phyloP scores from a whole-genome alignment of 202 grass and related monocot genomes.

The Panicum virgatum region DNA sequence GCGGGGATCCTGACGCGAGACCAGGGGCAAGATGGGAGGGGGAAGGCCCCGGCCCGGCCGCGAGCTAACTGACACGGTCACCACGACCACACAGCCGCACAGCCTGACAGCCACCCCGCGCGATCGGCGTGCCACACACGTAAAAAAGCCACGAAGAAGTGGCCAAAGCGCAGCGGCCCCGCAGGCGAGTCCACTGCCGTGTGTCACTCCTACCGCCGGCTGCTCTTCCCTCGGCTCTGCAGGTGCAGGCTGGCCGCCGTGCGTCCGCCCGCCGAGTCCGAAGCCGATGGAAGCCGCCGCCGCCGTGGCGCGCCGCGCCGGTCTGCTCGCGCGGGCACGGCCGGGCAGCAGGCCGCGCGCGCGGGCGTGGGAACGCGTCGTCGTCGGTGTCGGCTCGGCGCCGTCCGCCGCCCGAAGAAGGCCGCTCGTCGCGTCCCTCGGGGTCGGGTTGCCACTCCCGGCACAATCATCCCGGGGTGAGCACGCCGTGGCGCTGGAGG shows the following conservation, averaged over 20 bases:
- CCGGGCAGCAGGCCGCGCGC: background rate
- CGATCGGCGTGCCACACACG: slow-evolving; percentile 25
- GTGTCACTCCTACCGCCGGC: background rate
- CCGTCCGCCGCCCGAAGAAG: background rate
- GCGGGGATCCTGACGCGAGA: slow-evolving; percentile 40
- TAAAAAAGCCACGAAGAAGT: background rate
- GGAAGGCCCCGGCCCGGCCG: background rate
- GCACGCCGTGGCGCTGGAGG: slow-evolving; percentile 1
- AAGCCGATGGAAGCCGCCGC: slow-evolving; percentile 35
- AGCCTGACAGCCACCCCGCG: background rate
- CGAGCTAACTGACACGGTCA: slow-evolving; percentile 1
- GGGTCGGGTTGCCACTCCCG: background rate
- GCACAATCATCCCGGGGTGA: slow-evolving; percentile 6
- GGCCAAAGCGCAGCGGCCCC: slow-evolving; percentile 1
- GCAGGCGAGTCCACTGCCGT: background rate
- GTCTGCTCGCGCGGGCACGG: slow-evolving; percentile 16
- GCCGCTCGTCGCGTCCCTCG: slow-evolving; percentile 37
- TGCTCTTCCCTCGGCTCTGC: no score
- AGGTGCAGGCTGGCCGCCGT: no score
- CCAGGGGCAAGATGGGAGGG: background rate
- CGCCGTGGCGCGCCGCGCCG: slow-evolving; percentile 28
- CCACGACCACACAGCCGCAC: slow-evolving; percentile 27
- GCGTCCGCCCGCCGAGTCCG: no score
- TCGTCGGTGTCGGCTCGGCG: background rate
- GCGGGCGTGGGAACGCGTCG: slow-evolving; percentile 9